These are phyloP conservation scores for Kuraishia cidri DNA, from an alignment of 805 yeast species.

Conservation along the genomic window DNA sequence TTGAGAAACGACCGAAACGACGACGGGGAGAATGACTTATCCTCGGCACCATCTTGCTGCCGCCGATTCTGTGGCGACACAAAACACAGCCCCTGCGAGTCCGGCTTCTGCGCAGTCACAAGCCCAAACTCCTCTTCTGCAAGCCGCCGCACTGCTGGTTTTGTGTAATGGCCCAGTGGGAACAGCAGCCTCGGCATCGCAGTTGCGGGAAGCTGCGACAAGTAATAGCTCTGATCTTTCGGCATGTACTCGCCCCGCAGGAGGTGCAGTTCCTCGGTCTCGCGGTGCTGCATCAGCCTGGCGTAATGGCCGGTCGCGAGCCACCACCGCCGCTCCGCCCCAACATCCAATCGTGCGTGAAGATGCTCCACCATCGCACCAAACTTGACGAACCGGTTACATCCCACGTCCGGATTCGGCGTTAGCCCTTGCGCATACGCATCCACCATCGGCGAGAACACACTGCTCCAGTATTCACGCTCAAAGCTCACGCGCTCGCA, in stretches of 20 bases:
- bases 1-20: constrained; percentile 64
- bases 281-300: constrained; percentile 31
- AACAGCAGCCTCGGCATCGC: constrained; percentile 45
- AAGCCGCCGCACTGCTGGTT: constrained; percentile 63
- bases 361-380: constrained; percentile 64
- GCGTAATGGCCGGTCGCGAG: constrained; percentile 86
- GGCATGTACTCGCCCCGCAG: constrained; percentile 45
- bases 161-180: constrained; percentile 75
- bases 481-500: constrained; percentile 79
- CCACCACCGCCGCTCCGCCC: constrained; percentile 46
- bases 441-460: constrained; percentile 86
- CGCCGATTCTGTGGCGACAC: too few relatives aligned
- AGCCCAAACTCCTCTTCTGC: constrained; percentile 43
- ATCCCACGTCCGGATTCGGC: constrained; percentile 91
- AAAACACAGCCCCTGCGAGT: constrained; percentile 93
- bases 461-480: constrained; percentile 86
- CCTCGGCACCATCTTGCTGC: constrained; percentile 43
- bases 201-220: constrained; percentile 51
- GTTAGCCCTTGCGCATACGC: constrained; percentile 67
- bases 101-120: constrained; percentile 72
- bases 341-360: constrained; percentile 23
- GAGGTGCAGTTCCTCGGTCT: constrained; percentile 30
- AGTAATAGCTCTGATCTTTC: constrained; percentile 90
- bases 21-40: too few relatives aligned
- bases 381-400: constrained; percentile 81